A percentile compares a stretch with the other conserved stretches of the same genome.
Evolutionary conservation across 371 early-diverging fungal genomes (phyloP).

Genomic region (Mortierella sp.): DNA sequence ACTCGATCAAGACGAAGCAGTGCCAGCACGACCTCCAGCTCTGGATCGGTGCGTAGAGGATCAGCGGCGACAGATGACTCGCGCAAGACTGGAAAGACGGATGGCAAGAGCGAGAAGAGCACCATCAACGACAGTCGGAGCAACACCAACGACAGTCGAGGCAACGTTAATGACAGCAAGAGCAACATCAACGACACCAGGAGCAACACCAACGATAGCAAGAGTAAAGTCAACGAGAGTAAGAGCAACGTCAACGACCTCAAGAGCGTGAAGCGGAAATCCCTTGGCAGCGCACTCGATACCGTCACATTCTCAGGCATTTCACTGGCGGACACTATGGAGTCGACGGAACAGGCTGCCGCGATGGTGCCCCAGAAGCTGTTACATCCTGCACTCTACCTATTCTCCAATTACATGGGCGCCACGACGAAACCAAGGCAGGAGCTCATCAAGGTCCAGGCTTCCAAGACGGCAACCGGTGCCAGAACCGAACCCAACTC

Average conservation of each 20-base stretch:
- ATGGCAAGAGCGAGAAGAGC: constrained; percentile 17
- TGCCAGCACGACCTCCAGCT: constrained; percentile 18
- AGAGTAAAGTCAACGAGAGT: background rate
- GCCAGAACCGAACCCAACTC: constrained; percentile 1
- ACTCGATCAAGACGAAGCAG: constrained; percentile 12
- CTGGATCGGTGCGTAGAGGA: constrained; percentile 22
- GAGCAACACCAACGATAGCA: background rate
- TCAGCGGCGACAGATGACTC: constrained; percentile 23
- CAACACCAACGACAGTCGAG: background rate
- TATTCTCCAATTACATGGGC: constrained; percentile 23
- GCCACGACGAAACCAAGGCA: constrained; percentile 17
- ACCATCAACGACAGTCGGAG: background rate
- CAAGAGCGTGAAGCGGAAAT: constrained; percentile 25
- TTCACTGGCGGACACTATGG: constrained; percentile 3
- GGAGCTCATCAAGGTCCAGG: constrained; percentile 39
- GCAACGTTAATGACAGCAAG: background rate
- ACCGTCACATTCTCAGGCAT: background rate
- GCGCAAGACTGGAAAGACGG: constrained; percentile 5
- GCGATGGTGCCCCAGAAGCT: constrained; percentile 1
- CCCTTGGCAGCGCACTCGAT: constrained; percentile 26
- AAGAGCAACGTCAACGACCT: background rate
- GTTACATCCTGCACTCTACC: constrained; percentile 23
- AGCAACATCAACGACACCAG: background rate
- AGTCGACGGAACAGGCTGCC: background rate
- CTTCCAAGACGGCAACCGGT: constrained; percentile 10